Evolutionary conservation across 345 rosid genomes (phyloP), one percentile per base, ranked within the genome.

Genomic region (Aurinia saxatilis): DNA sequence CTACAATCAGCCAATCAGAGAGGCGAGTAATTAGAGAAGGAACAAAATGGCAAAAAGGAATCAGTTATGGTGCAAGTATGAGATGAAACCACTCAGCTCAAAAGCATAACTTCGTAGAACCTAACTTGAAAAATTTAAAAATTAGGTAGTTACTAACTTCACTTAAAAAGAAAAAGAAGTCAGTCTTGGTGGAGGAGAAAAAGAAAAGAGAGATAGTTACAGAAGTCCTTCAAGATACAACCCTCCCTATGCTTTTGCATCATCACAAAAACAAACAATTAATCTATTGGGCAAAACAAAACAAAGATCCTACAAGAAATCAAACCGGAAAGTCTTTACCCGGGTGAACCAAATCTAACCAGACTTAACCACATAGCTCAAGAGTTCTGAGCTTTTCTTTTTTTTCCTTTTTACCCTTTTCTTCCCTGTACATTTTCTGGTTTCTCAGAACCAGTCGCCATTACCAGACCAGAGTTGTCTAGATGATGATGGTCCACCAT

Each of bases 401-500:
- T 21, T 21, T 21, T 37, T 16, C 17, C 10, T 9, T 40, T 38
- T 31, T 65, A 6, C 29, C 54, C 2, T 39, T 66, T 31, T 60
- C 56, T 61, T 53, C 42, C 37, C 74, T 70, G 63, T 70, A 70
- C 74, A 70, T 19, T 47, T 37, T 15, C 42, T 47, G 52, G 23
- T 47, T 63, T 47, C 63, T 71, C 42, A 71, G 47, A 42, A 46
- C 75, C 70, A 71, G 36, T 64, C 70, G 6, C 65, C 60, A 40
- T 54, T 70, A 8, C 53, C 70, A 4, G 75, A 48, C 75, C 75
- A 64, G 36, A 64, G 41, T 37, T 63, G 66, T 64, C 71, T 71
- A 7, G 75, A 57, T 8, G 76, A 65, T 12, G 66, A 58, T 2
- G 72, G 87, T 42, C 80, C 86, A 19, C 99, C 97, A 12, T 90